These are phyloP conservation scores for Heracleum sosnowskyi DNA, from an alignment of 129 eudicot species.

Conservation along the genomic window DNA sequence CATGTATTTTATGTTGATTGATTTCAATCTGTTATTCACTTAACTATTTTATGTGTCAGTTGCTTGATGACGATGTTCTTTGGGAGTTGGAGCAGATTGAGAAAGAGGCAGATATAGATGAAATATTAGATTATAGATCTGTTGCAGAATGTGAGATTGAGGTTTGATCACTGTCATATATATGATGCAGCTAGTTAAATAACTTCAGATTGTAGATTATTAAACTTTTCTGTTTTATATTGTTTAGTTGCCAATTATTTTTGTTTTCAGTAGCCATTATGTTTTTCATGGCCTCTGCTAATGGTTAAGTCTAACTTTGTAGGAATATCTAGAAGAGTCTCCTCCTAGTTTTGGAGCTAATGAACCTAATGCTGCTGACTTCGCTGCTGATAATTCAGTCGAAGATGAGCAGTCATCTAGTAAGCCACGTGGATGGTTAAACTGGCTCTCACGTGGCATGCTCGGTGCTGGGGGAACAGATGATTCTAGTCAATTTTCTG, in stretches of 20 bases:
- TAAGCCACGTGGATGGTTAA: conserved; percentile 93
- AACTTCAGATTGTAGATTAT: background rate
- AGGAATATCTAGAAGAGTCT: conserved; percentile 59
- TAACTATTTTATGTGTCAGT: conserved; percentile 32
- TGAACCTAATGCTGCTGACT: conserved; percentile 15
- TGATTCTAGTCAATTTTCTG: conserved; percentile 89
- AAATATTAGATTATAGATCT: conserved; percentile 73
- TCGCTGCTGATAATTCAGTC: conserved; percentile 35
- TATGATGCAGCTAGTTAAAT: conserved; percentile 8
- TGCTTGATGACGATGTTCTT: conserved; percentile 54
- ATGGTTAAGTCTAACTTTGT: conserved; percentile 5
- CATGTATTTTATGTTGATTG: background rate
- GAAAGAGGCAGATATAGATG: conserved; percentile 75
- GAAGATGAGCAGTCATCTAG: conserved; percentile 50
- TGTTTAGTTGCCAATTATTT: background rate
- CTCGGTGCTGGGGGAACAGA: conserved; percentile 99
- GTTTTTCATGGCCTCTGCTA: background rate
- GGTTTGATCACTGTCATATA: conserved; percentile 36
- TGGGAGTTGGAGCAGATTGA: conserved; percentile 78
- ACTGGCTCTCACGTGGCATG: conserved; percentile 98
- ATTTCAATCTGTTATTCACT: background rate
- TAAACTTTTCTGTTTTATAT: background rate
- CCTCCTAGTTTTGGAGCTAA: conserved; percentile 30
- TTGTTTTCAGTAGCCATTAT: background rate
- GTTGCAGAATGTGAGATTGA: conserved; percentile 75